Evolutionary conservation across 164 flowering plant genomes (phyloP).

Genomic region (Stephania yunnanensis): DNA sequence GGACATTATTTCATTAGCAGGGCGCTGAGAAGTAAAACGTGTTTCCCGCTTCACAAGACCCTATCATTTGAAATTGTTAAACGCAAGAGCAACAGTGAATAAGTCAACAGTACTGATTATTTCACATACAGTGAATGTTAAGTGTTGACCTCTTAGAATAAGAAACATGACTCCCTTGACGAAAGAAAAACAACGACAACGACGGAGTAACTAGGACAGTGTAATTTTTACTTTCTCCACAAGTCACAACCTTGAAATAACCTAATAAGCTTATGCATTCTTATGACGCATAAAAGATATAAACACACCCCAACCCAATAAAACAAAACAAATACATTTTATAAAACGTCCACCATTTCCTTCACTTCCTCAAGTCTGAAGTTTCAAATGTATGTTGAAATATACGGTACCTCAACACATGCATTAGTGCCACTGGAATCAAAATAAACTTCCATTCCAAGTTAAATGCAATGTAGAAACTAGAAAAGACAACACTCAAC

Average conservation of each 20-base stretch:
- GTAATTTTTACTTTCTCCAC: no score
- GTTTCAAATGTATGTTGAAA: not conserved
- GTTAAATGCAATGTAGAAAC: not conserved
- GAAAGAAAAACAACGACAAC: no score
- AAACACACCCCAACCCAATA: no score
- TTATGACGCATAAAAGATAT: no score
- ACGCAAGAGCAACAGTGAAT: not conserved
- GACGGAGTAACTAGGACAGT: no score
- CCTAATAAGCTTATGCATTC: no score
- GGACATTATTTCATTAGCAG: conserved; percentile 78
- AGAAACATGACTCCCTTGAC: not conserved
- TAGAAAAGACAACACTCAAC: not conserved
- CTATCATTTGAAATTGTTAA: conserved; percentile 25
- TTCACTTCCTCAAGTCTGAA: not conserved
- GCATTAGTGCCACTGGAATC: not conserved
- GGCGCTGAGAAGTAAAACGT: conserved; percentile 65
- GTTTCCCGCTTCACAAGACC: conserved; percentile 79
- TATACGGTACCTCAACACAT: not conserved
- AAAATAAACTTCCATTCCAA: not conserved
- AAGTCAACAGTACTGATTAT: not conserved
- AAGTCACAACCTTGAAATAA: no score
- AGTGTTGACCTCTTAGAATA: not conserved
- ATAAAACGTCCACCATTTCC: not conserved
- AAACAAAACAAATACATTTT: no score
- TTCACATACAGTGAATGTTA: not conserved